A percentile compares a stretch with the other conserved stretches of the same genome.
Conservation (phyloP, 805 yeast species). For the Candida maltosa region DNA sequence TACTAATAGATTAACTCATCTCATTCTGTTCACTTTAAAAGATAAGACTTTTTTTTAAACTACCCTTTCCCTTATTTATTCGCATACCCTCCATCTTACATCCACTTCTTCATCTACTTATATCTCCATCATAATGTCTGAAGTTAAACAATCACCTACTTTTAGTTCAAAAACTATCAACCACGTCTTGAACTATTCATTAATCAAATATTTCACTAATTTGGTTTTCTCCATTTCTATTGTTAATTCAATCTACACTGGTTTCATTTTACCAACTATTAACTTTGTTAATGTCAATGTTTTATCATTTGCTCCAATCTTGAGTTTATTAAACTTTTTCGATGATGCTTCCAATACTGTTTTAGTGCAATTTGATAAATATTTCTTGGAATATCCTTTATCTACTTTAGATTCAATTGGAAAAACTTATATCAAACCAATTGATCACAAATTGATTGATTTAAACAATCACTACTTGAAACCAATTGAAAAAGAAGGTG, state of each 20-base stretch:
- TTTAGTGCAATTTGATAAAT: slow-evolving; percentile 6
- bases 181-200: slow-evolving; percentile 30
- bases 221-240: slow-evolving; percentile 23
- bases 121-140: slow-evolving; percentile 4
- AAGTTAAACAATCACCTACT: slow-evolving; percentile 4
- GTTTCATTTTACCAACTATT: slow-evolving; percentile 14
- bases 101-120: background rate
- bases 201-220: slow-evolving; percentile 19
- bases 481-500: slow-evolving; percentile 6
- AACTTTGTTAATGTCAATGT: slow-evolving; percentile 19
- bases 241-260: slow-evolving; percentile 20
- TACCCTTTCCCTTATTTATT: no score
- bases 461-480: slow-evolving; percentile 7
- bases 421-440: slow-evolving; percentile 5
- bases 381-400: slow-evolving; percentile 3
- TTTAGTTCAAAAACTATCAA: slow-evolving; percentile 30
- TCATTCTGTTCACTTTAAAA: background rate
- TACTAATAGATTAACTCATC: background rate
- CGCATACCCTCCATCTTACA: background rate
- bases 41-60: no score
- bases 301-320: slow-evolving; percentile 12
- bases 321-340: slow-evolving; percentile 7
- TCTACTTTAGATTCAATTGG: slow-evolving; percentile 4
- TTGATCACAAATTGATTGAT: slow-evolving; percentile 6
- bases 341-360: slow-evolving; percentile 13